Evolutionary conservation across 257 asterid genomes (phyloP).

Genomic region (Plantago elongata): DNA sequence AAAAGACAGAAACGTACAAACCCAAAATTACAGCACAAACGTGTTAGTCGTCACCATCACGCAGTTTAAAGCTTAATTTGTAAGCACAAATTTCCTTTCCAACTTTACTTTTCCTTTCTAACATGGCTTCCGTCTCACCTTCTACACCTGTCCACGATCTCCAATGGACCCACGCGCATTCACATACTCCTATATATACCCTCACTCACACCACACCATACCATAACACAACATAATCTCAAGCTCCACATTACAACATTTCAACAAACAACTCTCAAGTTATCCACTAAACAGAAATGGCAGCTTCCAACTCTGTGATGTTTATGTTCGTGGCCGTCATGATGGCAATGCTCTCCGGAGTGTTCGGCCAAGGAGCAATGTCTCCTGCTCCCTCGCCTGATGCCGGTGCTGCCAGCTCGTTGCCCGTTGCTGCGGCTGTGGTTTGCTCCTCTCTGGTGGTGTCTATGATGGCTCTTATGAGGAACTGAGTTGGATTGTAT

Average conservation of each 20-base stretch:
- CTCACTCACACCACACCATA: background rate
- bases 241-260: background rate
- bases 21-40: background rate
- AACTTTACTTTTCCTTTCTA: background rate
- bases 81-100: background rate
- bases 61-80: background rate
- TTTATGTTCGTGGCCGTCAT: conserved; percentile 31
- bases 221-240: background rate
- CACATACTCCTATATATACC: conserved; percentile 1
- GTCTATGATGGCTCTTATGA: conserved; percentile 37
- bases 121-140: conserved; percentile 17
- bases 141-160: conserved; percentile 18
- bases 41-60: conserved; percentile 1
- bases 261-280: background rate
- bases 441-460: conserved; percentile 40
- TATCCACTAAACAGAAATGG: conserved; percentile 21
- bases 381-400: conserved; percentile 54
- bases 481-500: conserved; percentile 27
- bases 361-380: conserved; percentile 30
- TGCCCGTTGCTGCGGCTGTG: conserved; percentile 41
- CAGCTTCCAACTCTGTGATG: conserved; percentile 30
- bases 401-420: conserved; percentile 35
- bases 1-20: background rate
- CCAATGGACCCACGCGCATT: conserved; percentile 19
- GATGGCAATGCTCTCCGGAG: conserved; percentile 24